Evolutionary conservation across 805 yeast species (phyloP), one percentile per base, ranked within the genome.

Genomic region (Zygosaccharomyces lentus): DNA sequence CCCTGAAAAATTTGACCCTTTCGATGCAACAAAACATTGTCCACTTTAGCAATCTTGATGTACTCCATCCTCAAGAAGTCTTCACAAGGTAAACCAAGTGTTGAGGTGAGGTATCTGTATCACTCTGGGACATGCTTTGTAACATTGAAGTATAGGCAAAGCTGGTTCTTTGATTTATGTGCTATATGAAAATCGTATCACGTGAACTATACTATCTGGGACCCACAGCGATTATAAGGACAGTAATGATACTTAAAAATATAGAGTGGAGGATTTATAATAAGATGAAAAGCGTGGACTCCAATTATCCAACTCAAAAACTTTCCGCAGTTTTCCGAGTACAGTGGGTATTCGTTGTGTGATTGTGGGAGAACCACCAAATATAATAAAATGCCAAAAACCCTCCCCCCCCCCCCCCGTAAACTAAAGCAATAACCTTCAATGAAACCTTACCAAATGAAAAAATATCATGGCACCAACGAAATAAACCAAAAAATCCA

Each of bases 1-100:
- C 91, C 93, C 9, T 62, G 61, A n/a, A 70, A 62, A 7, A 74
- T 66, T 27, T 63, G 65, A 10, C 89, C 90, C 42, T 82, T 74
- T 54, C 81, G 75, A 51, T 75, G 76, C 37, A 84, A 70, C 13
- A 75, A 68, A 27, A 82, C 80, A 58, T 74, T 67, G 42, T 73
- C 68, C 19, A 76, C 80, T 55, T 72, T 74, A 3, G 82, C 73
- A 12, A 80, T 65, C 53, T 77, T 79, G 34, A 78, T 71, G 52
- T 71, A 74, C 47, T 80, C 84, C 84, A 80, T 79, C 29, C 34
- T 34, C 41, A 17, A 38, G 9, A 32, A 16, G 17, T 24, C 16
- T 13, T 32, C 31, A 10, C 32, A 29, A n/a, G 15, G 32, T 29
- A n/a, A 10, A 13, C 15, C 32, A 29, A 13, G 16, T 13, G 32